Conservation (phyloP, 164 flowering plant species). For the Tetrastigma voinierianum region DNA sequence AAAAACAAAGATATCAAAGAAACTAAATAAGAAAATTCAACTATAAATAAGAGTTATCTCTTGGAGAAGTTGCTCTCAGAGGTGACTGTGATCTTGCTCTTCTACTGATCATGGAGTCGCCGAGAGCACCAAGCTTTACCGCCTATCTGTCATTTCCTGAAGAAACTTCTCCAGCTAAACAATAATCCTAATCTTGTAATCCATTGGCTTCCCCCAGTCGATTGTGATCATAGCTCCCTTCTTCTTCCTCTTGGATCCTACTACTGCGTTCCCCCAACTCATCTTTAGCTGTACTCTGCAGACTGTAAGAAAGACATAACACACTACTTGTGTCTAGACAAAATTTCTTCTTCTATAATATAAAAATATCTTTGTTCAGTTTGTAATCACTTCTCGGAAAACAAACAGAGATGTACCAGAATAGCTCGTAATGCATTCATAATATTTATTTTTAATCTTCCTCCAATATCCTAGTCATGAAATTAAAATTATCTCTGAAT, state of each 20-base stretch:
- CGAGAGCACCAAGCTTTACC: constrained; percentile 60
- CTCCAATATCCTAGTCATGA: no score
- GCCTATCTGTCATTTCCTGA: constrained; percentile 58
- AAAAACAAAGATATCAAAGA: not conserved
- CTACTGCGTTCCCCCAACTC: constrained; percentile 42
- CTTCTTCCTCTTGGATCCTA: constrained; percentile 50
- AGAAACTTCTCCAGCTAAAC: constrained; percentile 59
- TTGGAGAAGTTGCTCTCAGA: constrained; percentile 48
- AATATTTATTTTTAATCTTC: no score
- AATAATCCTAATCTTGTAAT: constrained; percentile 9
- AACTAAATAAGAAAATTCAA: not conserved
- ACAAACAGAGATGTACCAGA: no score
- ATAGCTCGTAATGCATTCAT: no score
- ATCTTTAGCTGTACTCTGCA: constrained; percentile 17
- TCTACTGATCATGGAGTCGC: constrained; percentile 49
- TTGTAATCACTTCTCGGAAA: no score
- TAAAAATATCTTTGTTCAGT: no score
- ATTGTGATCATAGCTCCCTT: constrained; percentile 44
- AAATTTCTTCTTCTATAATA: no score
- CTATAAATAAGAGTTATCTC: constrained; percentile 23
- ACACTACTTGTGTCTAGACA: no score
- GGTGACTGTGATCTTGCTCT: constrained; percentile 50
- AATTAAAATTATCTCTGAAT: no score
- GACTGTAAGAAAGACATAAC: no score
- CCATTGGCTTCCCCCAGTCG: constrained; percentile 59